Conservation (phyloP, 108 stramenopile species). For the Poteriospumella lacustris region DNA sequence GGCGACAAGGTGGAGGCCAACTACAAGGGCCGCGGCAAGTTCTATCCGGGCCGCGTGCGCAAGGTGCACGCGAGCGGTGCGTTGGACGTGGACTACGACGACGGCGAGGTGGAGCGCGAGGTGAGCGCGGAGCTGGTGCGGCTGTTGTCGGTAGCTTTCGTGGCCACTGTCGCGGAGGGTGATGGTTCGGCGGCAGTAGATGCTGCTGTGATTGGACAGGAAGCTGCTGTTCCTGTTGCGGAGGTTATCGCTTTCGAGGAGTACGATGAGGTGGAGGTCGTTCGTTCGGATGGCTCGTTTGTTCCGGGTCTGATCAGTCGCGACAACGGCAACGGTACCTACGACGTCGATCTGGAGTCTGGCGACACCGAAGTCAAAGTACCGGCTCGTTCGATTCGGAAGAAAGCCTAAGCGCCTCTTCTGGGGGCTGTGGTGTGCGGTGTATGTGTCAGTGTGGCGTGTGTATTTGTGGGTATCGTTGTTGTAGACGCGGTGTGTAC, state of each 20-base stretch:
- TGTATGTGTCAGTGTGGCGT: no score
- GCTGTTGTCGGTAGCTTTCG: not conserved
- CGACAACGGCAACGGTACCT: conserved; percentile 33
- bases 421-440: no score
- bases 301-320: conserved; percentile 30
- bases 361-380: conserved; percentile 29
- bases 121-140: conserved; percentile 29
- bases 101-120: conserved; percentile 40
- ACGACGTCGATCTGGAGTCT: conserved; percentile 43
- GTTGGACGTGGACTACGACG: conserved; percentile 44
- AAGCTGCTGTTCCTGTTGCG: no score
- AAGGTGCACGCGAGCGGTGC: conserved; percentile 31
- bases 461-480: no score
- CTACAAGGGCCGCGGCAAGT: conserved; percentile 28
- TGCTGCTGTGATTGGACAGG: no score
- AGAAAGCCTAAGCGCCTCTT: no score
- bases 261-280: conserved; percentile 35
- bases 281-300: conserved; percentile 24
- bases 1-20: conserved; percentile 46
- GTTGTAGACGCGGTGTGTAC: no score
- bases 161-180: no score
- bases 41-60: conserved; percentile 32
- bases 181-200: no score
- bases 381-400: no score
- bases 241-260: conserved; percentile 47